Evolutionary conservation across 208 protist species (phyloP).

Genomic region (Acanthamoeba royreba): DNA sequence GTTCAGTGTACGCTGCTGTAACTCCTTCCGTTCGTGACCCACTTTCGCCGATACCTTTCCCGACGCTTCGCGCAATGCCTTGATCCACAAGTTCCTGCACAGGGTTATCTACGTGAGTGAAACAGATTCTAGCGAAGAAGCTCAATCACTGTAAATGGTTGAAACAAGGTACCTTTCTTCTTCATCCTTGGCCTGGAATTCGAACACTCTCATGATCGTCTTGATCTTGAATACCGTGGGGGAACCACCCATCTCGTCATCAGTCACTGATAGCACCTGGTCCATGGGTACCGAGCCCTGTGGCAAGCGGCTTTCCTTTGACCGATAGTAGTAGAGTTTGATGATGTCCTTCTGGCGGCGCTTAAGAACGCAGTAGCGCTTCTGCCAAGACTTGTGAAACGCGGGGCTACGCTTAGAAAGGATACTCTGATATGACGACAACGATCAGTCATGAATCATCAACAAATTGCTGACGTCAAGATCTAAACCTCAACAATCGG

Average conservation of each 20-base stretch:
- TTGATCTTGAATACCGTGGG: neutral
- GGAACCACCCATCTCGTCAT: neutral
- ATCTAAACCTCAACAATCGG: neutral
- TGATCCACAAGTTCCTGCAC: neutral
- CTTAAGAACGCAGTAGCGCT: slow-evolving; percentile 30
- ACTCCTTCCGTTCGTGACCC: neutral
- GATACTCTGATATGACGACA: too few relatives aligned
- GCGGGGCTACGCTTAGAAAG: neutral
- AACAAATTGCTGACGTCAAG: neutral
- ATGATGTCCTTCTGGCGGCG: neutral
- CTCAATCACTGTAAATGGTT: too few relatives aligned
- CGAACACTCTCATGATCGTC: neutral
- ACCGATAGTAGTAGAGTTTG: neutral
- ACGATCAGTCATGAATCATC: too few relatives aligned
- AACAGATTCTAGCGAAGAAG: too few relatives aligned
- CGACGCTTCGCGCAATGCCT: neutral
- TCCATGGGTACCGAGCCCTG: neutral
- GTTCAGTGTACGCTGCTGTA: neutral
- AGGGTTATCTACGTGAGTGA: too few relatives aligned
- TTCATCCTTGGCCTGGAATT: neutral
- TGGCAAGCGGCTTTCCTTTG: neutral
- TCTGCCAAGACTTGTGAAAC: slow-evolving; percentile 23
- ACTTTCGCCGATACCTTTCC: neutral
- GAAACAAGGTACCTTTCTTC: neutral
- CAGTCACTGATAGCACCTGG: neutral